Evolutionary conservation across 2,329 filamentous ascomycete genomes (phyloP).

Genomic region (Botryotinia convoluta): DNA sequence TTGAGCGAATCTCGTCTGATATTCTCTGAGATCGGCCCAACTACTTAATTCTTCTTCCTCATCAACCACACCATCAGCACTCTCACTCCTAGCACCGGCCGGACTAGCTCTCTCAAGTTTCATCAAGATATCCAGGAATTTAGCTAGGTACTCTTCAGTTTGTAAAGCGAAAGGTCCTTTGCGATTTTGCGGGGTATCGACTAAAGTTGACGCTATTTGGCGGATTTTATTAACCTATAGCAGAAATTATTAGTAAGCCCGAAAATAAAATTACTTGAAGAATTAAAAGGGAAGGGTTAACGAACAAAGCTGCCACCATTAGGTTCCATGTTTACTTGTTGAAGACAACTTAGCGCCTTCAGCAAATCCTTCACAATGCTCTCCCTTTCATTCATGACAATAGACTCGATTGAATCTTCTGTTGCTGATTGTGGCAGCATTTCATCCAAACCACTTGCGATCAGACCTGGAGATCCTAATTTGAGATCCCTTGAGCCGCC

Average conservation of each 20-base stretch:
- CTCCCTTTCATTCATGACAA: slow-evolving; percentile 74
- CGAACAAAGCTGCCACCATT: slow-evolving; percentile 63
- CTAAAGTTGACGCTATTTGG: slow-evolving; percentile 75
- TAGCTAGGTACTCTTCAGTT: slow-evolving; percentile 68
- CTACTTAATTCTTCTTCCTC: slow-evolving; percentile 74
- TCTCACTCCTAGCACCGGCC: slow-evolving; percentile 43
- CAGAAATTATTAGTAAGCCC: slow-evolving; percentile 18
- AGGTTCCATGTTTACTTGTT: slow-evolving; percentile 80
- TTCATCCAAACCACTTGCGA: slow-evolving; percentile 33
- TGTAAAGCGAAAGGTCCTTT: slow-evolving; percentile 53
- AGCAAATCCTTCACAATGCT: slow-evolving; percentile 79
- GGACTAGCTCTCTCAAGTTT: slow-evolving; percentile 58
- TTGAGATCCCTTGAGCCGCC: slow-evolving; percentile 9
- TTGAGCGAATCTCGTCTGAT: slow-evolving; percentile 70
- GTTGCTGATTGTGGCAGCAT: slow-evolving; percentile 42
- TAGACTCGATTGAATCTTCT: slow-evolving; percentile 40
- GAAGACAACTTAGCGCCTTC: slow-evolving; percentile 70
- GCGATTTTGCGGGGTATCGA: slow-evolving; percentile 57
- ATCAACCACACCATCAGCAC: slow-evolving; percentile 48
- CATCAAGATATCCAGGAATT: slow-evolving; percentile 72
- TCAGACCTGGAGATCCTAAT: slow-evolving; percentile 29
- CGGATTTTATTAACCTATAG: slow-evolving; percentile 72
- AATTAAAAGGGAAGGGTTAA: slow-evolving; percentile 24
- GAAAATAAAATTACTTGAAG: neutral
- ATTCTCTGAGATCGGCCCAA: slow-evolving; percentile 78